Evolutionary conservation across 2,329 filamentous ascomycete species (phyloP).

Genomic region (Tolypocladium guangdongense): DNA sequence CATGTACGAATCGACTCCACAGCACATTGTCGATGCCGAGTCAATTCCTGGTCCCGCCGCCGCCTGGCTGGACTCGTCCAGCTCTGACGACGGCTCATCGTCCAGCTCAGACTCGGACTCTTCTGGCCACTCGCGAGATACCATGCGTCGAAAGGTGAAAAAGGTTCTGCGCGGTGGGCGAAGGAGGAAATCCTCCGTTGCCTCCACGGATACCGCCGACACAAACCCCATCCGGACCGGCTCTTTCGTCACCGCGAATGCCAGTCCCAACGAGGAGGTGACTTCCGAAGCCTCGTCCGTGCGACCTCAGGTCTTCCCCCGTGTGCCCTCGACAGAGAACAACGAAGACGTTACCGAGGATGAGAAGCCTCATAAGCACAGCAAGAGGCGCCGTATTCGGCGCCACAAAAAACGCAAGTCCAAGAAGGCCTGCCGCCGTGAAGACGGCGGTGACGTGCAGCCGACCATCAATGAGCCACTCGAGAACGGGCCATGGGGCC

Average conservation of each 20-base stretch:
- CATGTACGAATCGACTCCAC: conserved; percentile 85
- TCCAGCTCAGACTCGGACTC: conserved; percentile 61
- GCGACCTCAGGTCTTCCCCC: conserved; percentile 23
- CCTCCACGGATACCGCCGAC: conserved; percentile 49
- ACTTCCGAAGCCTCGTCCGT: conserved; percentile 27
- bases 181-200: conserved; percentile 66
- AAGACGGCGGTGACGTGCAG: conserved; percentile 13
- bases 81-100: conserved; percentile 42
- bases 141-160: conserved; percentile 65
- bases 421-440: conserved; percentile 16
- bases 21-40: conserved; percentile 87
- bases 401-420: conserved; percentile 29
- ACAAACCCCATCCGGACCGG: conserved; percentile 23
- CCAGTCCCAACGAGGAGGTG: conserved; percentile 24
- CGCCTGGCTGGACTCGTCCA: conserved; percentile 67
- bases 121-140: conserved; percentile 42
- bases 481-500: conserved; percentile 7
- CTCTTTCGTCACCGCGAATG: conserved; percentile 28
- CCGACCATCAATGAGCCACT: conserved; percentile 20
- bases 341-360: conserved; percentile 36
- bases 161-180: conserved; percentile 60
- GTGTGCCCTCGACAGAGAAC: conserved; percentile 23
- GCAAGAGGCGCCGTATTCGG: conserved; percentile 23
- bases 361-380: conserved; percentile 23
- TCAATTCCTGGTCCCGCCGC: conserved; percentile 75